phyloP scores from a whole-genome alignment of 768 basidiomycete species.

The Leccinum ochraceum region DNA sequence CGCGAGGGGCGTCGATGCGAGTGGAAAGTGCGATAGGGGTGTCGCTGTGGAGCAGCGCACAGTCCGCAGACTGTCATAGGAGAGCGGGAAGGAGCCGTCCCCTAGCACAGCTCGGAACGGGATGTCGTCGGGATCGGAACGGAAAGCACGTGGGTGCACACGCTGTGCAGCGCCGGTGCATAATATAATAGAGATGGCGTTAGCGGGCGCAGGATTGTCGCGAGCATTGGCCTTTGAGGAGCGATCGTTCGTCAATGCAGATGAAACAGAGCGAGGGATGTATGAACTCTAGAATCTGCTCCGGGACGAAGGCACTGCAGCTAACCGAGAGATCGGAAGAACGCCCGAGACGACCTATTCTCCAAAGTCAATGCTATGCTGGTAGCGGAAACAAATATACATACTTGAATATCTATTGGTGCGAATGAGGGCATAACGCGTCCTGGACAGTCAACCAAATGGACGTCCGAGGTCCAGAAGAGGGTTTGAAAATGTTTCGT shows the following conservation, averaged over 20 bases:
- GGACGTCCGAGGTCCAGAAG: conserved; percentile 83
- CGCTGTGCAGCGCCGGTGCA: too few relatives aligned
- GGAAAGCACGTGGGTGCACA: too few relatives aligned
- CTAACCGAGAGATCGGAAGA: conserved; percentile 78
- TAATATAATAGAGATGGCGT: background rate
- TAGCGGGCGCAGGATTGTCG: background rate
- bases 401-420: conserved; percentile 81
- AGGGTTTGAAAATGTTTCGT: conserved; percentile 74
- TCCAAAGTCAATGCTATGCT: background rate
- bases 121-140: too few relatives aligned
- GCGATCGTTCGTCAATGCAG: conserved; percentile 1
- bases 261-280: conserved; percentile 45
- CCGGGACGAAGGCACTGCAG: conserved; percentile 45
- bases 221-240: conserved; percentile 3
- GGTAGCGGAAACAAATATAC: conserved; percentile 1
- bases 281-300: conserved; percentile 60
- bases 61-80: too few relatives aligned
- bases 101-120: too few relatives aligned
- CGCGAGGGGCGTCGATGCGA: too few relatives aligned
- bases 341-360: conserved; percentile 66
- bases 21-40: too few relatives aligned
- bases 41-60: too few relatives aligned
- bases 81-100: too few relatives aligned
- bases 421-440: conserved; percentile 86
- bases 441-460: conserved; percentile 91